A percentile compares a stretch with the other conserved stretches of the same genome.
Conservation (phyloP, 257 asterid species). For the Solanum chmielewskii region DNA sequence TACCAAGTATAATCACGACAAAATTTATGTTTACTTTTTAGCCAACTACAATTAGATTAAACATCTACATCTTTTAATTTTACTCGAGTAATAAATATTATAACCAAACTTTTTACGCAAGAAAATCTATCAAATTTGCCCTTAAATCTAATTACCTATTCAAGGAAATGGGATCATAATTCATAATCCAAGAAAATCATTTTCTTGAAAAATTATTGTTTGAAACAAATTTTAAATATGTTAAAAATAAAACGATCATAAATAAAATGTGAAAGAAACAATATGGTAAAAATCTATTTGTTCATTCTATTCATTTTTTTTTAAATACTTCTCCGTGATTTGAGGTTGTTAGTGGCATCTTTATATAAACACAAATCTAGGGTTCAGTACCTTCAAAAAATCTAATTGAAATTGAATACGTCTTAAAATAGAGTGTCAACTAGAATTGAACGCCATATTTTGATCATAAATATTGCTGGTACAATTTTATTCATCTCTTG, state of each 20-base stretch:
- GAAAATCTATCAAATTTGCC: not conserved
- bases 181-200: not conserved
- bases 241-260: no score
- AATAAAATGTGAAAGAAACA: not conserved
- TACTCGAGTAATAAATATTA: not conserved
- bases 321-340: fast-evolving
- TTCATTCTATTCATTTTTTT: not conserved
- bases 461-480: not conserved
- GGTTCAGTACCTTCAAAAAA: no score
- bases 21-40: not conserved
- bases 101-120: not conserved
- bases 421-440: not conserved
- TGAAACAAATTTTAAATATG: not conserved
- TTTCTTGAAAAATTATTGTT: not conserved
- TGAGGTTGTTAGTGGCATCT: fast-evolving
- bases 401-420: no score
- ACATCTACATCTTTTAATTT: not conserved
- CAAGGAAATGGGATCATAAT: not conserved
- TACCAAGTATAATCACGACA: not conserved
- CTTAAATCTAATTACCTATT: not conserved
- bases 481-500: no score
- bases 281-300: fast-evolving
- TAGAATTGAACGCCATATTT: not conserved
- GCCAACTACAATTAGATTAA: not conserved
- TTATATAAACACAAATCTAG: not conserved